Evolutionary conservation across 495 filamentous ascomycete genomes (phyloP).

Genomic region (Apodospora peruviana): DNA sequence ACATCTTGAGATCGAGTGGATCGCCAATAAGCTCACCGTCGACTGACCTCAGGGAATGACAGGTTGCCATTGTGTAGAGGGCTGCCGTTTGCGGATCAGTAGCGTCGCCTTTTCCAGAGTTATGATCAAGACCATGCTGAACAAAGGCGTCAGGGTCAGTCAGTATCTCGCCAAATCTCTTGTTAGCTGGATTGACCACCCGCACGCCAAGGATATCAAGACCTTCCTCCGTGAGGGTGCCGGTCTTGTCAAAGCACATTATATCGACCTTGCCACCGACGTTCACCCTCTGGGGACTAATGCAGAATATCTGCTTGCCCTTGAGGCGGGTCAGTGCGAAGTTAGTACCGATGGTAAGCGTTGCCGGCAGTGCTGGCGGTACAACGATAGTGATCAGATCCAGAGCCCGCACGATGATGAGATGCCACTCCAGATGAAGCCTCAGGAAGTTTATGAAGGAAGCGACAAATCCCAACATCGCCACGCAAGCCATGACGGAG

Average conservation of each 20-base stretch:
- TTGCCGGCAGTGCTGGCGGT: conserved; percentile 93
- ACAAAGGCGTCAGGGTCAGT: conserved; percentile 47
- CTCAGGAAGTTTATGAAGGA: conserved; percentile 91
- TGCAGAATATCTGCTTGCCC: conserved; percentile 88
- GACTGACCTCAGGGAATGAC: conserved; percentile 82
- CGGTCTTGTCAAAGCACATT: conserved; percentile 98
- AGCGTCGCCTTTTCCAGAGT: conserved; percentile 50
- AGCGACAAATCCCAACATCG: conserved; percentile 77
- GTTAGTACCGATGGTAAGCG: conserved; percentile 91
- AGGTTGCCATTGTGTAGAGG: conserved; percentile 94
- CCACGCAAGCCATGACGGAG: conserved; percentile 91
- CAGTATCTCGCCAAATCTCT: conserved; percentile 46
- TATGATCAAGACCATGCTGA: conserved; percentile 43
- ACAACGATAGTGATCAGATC: conserved; percentile 98
- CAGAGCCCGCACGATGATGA: conserved; percentile 86
- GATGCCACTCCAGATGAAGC: conserved; percentile 73
- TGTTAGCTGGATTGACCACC: conserved; percentile 58
- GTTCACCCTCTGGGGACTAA: conserved; percentile 93
- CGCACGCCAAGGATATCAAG: conserved; percentile 89
- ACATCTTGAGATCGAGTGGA: conserved; percentile 97
- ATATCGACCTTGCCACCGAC: conserved; percentile 94
- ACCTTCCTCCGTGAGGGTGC: conserved; percentile 94
- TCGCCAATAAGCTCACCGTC: conserved; percentile 89
- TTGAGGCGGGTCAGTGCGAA: conserved; percentile 87
- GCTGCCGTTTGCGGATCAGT: conserved; percentile 62